Conservation (phyloP, 148 eudicot genomes). For the Rhododendron molle region DNA sequence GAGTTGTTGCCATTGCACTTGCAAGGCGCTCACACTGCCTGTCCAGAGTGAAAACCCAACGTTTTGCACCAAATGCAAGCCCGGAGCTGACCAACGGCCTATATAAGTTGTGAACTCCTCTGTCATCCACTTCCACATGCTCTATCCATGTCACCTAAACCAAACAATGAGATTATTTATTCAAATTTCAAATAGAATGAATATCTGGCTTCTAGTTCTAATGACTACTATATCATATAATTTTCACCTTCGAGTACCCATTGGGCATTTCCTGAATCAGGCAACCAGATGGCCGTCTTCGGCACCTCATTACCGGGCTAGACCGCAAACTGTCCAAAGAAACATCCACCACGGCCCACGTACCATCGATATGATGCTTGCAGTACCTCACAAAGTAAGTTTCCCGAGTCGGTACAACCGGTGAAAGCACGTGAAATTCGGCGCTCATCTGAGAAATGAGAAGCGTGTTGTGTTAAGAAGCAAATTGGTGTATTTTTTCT, state of each 20-base stretch:
- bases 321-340: constrained; percentile 57
- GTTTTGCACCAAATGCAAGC: constrained; percentile 45
- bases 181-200: background rate
- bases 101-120: constrained; percentile 28
- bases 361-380: constrained; percentile 59
- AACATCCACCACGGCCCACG: constrained; percentile 80
- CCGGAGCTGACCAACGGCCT: constrained; percentile 35
- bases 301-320: constrained; percentile 34
- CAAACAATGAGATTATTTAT: background rate
- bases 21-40: constrained; percentile 46
- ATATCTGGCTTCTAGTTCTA: background rate
- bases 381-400: constrained; percentile 70
- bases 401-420: constrained; percentile 71
- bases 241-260: constrained; percentile 67
- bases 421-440: constrained; percentile 74
- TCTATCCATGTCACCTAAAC: constrained; percentile 60
- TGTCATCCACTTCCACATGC: constrained; percentile 48
- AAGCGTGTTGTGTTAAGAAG: background rate
- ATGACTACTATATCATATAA: background rate
- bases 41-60: constrained; percentile 39
- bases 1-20: constrained; percentile 26
- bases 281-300: constrained; percentile 78
- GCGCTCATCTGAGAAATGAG: constrained; percentile 51
- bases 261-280: constrained; percentile 68
- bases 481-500: background rate